A percentile compares a stretch with the other conserved stretches of the same genome.
Evolutionary conservation across 1,284 basidiomycete genomes (phyloP).

Genomic region (Irpex rosettiformis): DNA sequence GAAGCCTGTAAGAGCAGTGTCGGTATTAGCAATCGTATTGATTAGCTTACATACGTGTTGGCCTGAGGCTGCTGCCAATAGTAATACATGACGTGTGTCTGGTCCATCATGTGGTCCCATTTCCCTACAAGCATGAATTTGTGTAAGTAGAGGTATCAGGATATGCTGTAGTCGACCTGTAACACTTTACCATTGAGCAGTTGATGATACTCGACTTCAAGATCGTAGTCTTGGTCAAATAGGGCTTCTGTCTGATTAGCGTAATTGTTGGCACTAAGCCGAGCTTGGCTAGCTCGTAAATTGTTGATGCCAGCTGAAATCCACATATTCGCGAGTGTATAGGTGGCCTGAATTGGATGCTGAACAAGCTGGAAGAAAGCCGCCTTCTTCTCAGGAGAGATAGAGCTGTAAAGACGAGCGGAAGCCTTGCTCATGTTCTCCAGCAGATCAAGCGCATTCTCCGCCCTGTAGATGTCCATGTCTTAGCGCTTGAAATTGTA

Average conservation of each 20-base stretch:
- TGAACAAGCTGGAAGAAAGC: constrained; percentile 70
- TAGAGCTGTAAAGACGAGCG: constrained; percentile 49
- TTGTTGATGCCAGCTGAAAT: constrained; percentile 60
- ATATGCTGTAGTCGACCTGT: not conserved
- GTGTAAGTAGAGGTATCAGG: too few species aligned
- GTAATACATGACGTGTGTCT: constrained; percentile 60
- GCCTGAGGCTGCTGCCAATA: constrained; percentile 72
- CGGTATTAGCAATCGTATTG: not conserved
- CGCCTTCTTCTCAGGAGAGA: constrained; percentile 43
- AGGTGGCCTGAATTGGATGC: constrained; percentile 57
- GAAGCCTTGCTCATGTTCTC: constrained; percentile 45
- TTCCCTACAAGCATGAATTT: constrained; percentile 51
- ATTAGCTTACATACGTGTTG: constrained; percentile 42
- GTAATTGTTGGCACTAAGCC: constrained; percentile 55
- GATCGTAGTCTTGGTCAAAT: constrained; percentile 56
- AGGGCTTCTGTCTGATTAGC: constrained; percentile 51
- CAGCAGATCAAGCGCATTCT: constrained; percentile 50
- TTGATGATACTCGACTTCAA: constrained; percentile 56
- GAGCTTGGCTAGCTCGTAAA: constrained; percentile 59
- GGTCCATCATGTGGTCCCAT: constrained; percentile 65
- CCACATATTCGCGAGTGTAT: constrained; percentile 54
- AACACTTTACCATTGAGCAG: constrained; percentile 47
- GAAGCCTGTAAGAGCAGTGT: constrained; percentile 40
- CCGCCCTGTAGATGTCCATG: constrained; percentile 39
- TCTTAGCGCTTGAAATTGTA: not conserved